These are phyloP conservation scores for Dioszegia aurantiaca DNA, from an alignment of 768 basidiomycete species.

Conservation along the genomic window DNA sequence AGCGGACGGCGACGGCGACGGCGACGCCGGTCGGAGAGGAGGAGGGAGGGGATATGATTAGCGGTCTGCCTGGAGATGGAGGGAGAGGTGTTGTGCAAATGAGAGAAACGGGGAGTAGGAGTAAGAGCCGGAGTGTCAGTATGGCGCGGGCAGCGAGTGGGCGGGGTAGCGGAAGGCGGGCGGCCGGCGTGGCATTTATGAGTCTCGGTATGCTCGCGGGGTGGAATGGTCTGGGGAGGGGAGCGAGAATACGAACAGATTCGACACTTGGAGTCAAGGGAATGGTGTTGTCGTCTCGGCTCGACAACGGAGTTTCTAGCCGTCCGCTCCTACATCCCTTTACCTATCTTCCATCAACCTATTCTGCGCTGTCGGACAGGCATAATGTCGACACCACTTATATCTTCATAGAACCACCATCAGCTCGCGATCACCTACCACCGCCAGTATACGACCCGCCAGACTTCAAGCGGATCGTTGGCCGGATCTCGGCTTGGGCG, in stretches of 20 bases:
- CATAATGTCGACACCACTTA: background rate
- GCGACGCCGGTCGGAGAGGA: constrained; percentile 14
- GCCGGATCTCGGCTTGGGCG: constrained; percentile 88
- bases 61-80: constrained; percentile 25
- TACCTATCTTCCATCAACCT: background rate
- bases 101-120: constrained; percentile 28
- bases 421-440: background rate
- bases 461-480: constrained; percentile 63
- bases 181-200: constrained; percentile 77
- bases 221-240: constrained; percentile 15
- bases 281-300: background rate
- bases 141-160: constrained; percentile 35
- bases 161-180: constrained; percentile 62
- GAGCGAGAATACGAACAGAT: constrained; percentile 2
- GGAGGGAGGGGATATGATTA: constrained; percentile 17
- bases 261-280: constrained; percentile 7
- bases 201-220: constrained; percentile 63
- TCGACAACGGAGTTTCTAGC: background rate
- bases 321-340: constrained; percentile 4
- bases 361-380: background rate
- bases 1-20: constrained; percentile 3
- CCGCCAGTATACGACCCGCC: constrained; percentile 14
- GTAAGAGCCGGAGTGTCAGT: constrained; percentile 43
- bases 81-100: constrained; percentile 20
- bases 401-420: constrained; percentile 1